phyloP scores from a whole-genome alignment of 1,284 basidiomycete species.

The Cutaneotrichosporon cavernicola region DNA sequence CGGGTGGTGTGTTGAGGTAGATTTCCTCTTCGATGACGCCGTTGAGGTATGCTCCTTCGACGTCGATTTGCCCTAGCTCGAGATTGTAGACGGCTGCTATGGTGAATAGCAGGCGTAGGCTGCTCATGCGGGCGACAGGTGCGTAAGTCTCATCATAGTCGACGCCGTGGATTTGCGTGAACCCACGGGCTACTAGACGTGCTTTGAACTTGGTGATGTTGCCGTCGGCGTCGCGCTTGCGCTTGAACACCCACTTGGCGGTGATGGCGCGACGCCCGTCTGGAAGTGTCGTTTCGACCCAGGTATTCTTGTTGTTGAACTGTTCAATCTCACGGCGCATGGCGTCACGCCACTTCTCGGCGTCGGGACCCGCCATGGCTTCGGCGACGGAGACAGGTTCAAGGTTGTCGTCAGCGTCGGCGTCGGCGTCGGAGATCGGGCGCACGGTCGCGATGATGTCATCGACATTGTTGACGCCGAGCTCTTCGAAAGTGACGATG shows the following conservation, averaged over 20 bases:
- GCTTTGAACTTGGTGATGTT: slow-evolving; percentile 50
- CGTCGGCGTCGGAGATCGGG: too few species aligned
- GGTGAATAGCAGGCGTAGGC: slow-evolving; percentile 51
- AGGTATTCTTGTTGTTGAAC: slow-evolving; percentile 9
- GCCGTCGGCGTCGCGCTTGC: slow-evolving; percentile 51
- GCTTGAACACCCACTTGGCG: slow-evolving; percentile 33
- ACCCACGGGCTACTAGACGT: slow-evolving; percentile 55
- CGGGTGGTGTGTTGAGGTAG: slow-evolving; percentile 41
- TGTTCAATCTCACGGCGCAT: slow-evolving; percentile 5
- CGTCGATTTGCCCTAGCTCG: slow-evolving; percentile 55
- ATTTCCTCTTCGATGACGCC: slow-evolving; percentile 54
- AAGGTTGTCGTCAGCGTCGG: neutral
- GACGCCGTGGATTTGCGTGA: slow-evolving; percentile 52
- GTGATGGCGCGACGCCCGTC: slow-evolving; percentile 3
- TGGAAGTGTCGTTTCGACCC: neutral
- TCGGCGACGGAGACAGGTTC: neutral
- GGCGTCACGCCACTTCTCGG: slow-evolving; percentile 2
- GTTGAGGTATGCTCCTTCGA: slow-evolving; percentile 58
- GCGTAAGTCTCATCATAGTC: slow-evolving; percentile 57
- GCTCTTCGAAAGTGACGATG: neutral
- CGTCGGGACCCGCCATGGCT: neutral
- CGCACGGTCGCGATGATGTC: neutral
- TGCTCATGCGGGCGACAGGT: slow-evolving; percentile 53
- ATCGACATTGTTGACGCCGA: neutral
- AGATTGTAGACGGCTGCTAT: slow-evolving; percentile 54